A percentile compares a stretch with the other conserved stretches of the same genome.
These are phyloP conservation scores for Canavalia gladiata DNA, from an alignment of 306 rosid species.

Conservation along the genomic window DNA sequence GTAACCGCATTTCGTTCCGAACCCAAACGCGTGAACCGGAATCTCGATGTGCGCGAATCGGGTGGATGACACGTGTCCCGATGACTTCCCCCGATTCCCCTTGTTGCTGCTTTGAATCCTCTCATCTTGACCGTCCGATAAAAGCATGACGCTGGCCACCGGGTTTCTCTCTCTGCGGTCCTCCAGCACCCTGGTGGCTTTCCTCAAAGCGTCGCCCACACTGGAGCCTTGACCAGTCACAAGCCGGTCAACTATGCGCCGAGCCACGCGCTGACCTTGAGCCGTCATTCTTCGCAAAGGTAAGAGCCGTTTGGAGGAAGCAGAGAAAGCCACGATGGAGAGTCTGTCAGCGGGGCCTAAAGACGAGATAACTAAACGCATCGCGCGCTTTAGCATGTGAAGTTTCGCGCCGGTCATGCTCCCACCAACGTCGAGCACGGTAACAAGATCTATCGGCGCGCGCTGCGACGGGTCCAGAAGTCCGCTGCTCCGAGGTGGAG, in stretches of 20 bases:
- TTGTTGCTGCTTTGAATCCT: slow-evolving; percentile 27
- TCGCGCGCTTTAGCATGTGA: slow-evolving; percentile 83
- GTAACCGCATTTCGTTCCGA: slow-evolving; percentile 63
- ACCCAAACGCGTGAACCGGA: slow-evolving; percentile 81
- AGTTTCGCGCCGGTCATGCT: slow-evolving; percentile 81
- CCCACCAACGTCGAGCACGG: slow-evolving; percentile 79
- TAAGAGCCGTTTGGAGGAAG: slow-evolving; percentile 60
- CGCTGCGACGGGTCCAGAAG: slow-evolving; percentile 58
- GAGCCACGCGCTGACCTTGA: slow-evolving; percentile 73
- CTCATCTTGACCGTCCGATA: slow-evolving; percentile 83
- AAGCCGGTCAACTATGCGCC: slow-evolving; percentile 71
- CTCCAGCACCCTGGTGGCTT: slow-evolving; percentile 74
- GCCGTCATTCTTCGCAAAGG: slow-evolving; percentile 74
- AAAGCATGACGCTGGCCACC: slow-evolving; percentile 72
- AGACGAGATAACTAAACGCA: slow-evolving; percentile 79
- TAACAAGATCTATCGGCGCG: slow-evolving; percentile 81
- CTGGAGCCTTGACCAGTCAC: slow-evolving; percentile 59
- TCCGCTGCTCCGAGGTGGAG: slow-evolving; percentile 21
- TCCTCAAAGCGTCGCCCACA: slow-evolving; percentile 68
- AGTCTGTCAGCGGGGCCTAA: slow-evolving; percentile 78
- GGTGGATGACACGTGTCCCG: slow-evolving; percentile 63
- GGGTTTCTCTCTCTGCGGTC: slow-evolving; percentile 83
- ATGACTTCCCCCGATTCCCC: slow-evolving; percentile 48
- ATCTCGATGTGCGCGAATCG: slow-evolving; percentile 86
- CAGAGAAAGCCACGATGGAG: slow-evolving; percentile 82